Evolutionary conservation across 2,329 filamentous ascomycete genomes (phyloP), one percentile per base, ranked within the genome.

Genomic region (Thermothelomyces thermophilus): DNA sequence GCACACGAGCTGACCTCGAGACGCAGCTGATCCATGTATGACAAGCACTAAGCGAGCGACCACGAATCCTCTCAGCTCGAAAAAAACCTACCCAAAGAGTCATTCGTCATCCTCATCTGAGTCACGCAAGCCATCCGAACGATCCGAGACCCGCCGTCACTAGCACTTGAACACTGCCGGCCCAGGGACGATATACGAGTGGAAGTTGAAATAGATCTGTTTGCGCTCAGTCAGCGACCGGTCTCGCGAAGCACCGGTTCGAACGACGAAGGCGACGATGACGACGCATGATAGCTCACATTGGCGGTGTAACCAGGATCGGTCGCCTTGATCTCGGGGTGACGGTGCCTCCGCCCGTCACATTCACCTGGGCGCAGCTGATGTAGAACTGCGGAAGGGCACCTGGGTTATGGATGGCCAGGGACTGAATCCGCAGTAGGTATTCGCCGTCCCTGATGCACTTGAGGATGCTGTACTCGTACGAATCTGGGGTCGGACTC

Each of bases 381-480:
- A 70, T 69, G 54, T 74, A 73, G 47, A 67, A 66, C 59, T 74
- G 70, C 1, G 70, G 70, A 10, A 68, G 66, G 10, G 55, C 33
- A 42, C 62, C 61, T 13, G 62, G 56, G 2, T 65, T 66, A 45
- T 73, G 71, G 39, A 74, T 60, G 2, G 69, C 71, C 50, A 74
- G 65, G 41, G 72, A 68, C 58, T 74, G 71, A 55, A 72, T 70
- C 5, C 71, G 65, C 22, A 73, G 55, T 26, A 74, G 66, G 56
- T 73, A 73, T 37, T 67, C 63, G 19, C 65, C 64, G 6, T 60
- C 39, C n/a, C 58, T 51, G 6, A 67, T 51, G 2, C 52, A 56
- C 1, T 57, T 50, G 8, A 64, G 65, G 30, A 68, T 62, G 45
- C 33, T 48, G 50, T 51, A 51, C 10, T 48, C 31, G 28, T 48